Conservation (phyloP, 2,329 filamentous ascomycete species). For the Cytospora piceae region DNA sequence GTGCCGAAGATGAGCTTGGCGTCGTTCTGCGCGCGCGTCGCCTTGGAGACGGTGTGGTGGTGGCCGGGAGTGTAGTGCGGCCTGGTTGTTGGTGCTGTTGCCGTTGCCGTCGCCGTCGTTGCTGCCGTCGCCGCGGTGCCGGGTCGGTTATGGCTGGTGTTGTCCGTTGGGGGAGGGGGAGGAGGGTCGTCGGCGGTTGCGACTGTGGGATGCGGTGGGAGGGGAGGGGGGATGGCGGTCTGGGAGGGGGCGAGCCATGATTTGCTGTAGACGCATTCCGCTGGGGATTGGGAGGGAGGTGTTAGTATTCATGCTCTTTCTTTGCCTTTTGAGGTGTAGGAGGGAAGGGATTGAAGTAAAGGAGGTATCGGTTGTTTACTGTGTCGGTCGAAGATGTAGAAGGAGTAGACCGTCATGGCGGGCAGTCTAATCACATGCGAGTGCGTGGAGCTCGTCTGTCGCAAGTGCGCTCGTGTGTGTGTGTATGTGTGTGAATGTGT, state of each 20-base stretch:
- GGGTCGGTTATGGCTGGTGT: slow-evolving; percentile 42
- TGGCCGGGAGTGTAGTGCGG: background rate
- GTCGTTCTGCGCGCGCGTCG: slow-evolving; percentile 63
- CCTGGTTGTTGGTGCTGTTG: slow-evolving; percentile 25
- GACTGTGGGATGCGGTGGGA: slow-evolving; percentile 36
- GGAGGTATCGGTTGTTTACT: slow-evolving; percentile 57
- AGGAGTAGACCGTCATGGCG: slow-evolving; percentile 91
- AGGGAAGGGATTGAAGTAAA: background rate
- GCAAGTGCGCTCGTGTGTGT: background rate
- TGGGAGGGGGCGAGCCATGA: slow-evolving; percentile 68
- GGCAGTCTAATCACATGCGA: slow-evolving; percentile 30
- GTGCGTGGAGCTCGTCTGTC: slow-evolving; percentile 21
- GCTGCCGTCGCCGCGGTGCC: slow-evolving; percentile 32
- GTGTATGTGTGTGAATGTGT: background rate
- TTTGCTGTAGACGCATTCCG: slow-evolving; percentile 95
- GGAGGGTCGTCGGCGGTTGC: slow-evolving; percentile 34
- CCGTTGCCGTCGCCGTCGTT: slow-evolving; percentile 23
- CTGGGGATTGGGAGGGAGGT: slow-evolving; percentile 50
- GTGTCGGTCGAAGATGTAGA: slow-evolving; percentile 99
- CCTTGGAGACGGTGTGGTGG: slow-evolving; percentile 3
- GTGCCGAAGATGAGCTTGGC: slow-evolving; percentile 97
- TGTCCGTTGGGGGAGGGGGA: slow-evolving; percentile 41
- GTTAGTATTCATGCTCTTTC: slow-evolving; percentile 15
- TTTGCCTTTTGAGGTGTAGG: background rate
- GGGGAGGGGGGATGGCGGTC: slow-evolving; percentile 45